Percentiles rank a stretch among this genome's conserved stretches.
These are phyloP conservation scores for Amanita phalloides DNA, from an alignment of 768 basidiomycete species.

Conservation along the genomic window DNA sequence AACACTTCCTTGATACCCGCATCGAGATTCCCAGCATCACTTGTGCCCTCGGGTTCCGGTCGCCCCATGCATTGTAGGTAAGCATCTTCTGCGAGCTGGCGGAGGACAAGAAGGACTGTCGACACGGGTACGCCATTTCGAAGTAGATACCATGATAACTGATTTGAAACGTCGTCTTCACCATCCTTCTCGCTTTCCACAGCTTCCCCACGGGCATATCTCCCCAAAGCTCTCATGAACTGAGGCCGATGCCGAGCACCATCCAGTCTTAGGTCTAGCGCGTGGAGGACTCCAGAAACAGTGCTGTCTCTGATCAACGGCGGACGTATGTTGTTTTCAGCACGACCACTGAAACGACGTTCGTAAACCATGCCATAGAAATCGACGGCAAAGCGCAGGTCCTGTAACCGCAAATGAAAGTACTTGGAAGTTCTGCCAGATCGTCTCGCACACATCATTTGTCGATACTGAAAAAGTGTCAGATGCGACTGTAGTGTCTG, in stretches of 20 bases:
- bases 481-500: conserved; percentile 68
- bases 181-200: conserved; percentile 8
- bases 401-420: conserved; percentile 62
- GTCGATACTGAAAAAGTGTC: conserved; percentile 58
- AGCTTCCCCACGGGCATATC: conserved; percentile 39
- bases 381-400: conserved; percentile 63
- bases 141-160: conserved; percentile 62
- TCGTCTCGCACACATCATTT: conserved; percentile 33
- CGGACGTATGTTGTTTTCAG: conserved; percentile 53
- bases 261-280: conserved; percentile 48
- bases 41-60: conserved; percentile 42
- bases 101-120: conserved; percentile 51
- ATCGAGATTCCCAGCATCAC: conserved; percentile 24
- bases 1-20: conserved; percentile 73
- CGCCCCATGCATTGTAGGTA: conserved; percentile 41
- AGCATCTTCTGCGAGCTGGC: conserved; percentile 51
- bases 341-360: conserved; percentile 60
- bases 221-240: conserved; percentile 34
- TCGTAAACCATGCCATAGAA: conserved; percentile 73
- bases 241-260: conserved; percentile 24
- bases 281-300: conserved; percentile 52
- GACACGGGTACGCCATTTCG: conserved; percentile 63
- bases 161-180: conserved; percentile 17
- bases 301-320: conserved; percentile 67
- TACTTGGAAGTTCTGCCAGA: conserved; percentile 24